Evolutionary conservation across 1,284 basidiomycete genomes (phyloP).

Genomic region (Coniferiporia weirii): DNA sequence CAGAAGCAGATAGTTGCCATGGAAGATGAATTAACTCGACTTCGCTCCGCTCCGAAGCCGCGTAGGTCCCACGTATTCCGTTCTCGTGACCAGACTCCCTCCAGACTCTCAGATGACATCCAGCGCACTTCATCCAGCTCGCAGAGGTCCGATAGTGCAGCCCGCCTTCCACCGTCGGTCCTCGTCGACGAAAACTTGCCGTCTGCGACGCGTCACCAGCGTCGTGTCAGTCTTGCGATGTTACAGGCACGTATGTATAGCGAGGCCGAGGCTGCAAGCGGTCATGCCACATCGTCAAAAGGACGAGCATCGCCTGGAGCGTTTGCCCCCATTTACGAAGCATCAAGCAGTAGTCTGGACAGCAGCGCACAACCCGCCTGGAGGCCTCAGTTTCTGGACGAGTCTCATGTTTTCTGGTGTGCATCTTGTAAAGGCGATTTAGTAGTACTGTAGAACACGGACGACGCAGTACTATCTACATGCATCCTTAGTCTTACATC

Average conservation of each 20-base stretch:
- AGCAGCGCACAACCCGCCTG: slow-evolving; percentile 17
- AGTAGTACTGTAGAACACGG: slow-evolving; percentile 53
- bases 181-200: slow-evolving; percentile 65
- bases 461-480: slow-evolving; percentile 6
- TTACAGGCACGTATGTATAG: slow-evolving; percentile 85
- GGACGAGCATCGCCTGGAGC: neutral
- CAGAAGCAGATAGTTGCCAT: slow-evolving; percentile 60
- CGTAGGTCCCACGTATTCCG: slow-evolving; percentile 27
- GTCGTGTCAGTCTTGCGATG: slow-evolving; percentile 80
- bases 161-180: slow-evolving; percentile 42
- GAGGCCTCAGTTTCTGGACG: slow-evolving; percentile 71
- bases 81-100: slow-evolving; percentile 30
- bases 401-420: slow-evolving; percentile 83
- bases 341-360: slow-evolving; percentile 3
- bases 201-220: slow-evolving; percentile 75
- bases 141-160: slow-evolving; percentile 34
- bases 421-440: slow-evolving; percentile 72
- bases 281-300: slow-evolving; percentile 18
- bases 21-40: slow-evolving; percentile 54
- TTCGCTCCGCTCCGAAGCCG: slow-evolving; percentile 36
- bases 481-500: slow-evolving; percentile 4
- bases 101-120: slow-evolving; percentile 38
- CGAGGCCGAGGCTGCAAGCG: slow-evolving; percentile 46
- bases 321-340: neutral
- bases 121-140: slow-evolving; percentile 45